Percentiles rank a stretch among this genome's conserved stretches.
Conservation (phyloP, 768 basidiomycete species). For the Phanerochaete carnosa region DNA sequence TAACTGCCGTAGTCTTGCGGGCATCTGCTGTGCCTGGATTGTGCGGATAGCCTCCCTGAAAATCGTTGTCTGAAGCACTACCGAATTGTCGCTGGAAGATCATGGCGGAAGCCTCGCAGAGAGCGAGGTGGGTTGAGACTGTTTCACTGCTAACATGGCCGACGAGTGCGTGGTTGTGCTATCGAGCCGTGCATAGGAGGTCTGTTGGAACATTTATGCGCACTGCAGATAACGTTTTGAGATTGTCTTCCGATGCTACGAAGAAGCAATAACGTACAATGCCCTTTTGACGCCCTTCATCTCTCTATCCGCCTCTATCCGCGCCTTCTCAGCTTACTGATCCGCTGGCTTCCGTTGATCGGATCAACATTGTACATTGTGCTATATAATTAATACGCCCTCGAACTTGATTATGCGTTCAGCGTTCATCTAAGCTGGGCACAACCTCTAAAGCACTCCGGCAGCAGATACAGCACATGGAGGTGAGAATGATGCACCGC, state of each 20-base stretch:
- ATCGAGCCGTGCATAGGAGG: not conserved
- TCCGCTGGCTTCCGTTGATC: no score
- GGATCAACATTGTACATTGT: no score
- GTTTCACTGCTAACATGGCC: not conserved
- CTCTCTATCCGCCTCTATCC: no score
- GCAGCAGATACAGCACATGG: no score
- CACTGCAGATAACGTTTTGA: not conserved
- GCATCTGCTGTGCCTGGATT: not conserved
- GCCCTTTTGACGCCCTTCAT: no score
- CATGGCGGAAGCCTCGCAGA: not conserved
- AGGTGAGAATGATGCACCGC: no score
- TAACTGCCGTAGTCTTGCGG: not conserved
- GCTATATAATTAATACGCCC: no score
- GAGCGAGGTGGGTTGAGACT: not conserved
- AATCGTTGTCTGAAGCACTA: not conserved
- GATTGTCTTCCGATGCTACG: not conserved
- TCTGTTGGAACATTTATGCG: not conserved
- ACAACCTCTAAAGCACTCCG: no score
- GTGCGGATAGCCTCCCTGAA: not conserved
- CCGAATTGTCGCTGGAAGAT: not conserved
- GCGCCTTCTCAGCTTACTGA: no score
- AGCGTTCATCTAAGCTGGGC: no score
- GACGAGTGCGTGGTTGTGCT: not conserved
- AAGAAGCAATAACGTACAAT: no score
- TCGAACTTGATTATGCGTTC: no score